These are phyloP conservation scores for Kwoniella heveanensis DNA, from an alignment of 768 basidiomycete species.

Conservation along the genomic window DNA sequence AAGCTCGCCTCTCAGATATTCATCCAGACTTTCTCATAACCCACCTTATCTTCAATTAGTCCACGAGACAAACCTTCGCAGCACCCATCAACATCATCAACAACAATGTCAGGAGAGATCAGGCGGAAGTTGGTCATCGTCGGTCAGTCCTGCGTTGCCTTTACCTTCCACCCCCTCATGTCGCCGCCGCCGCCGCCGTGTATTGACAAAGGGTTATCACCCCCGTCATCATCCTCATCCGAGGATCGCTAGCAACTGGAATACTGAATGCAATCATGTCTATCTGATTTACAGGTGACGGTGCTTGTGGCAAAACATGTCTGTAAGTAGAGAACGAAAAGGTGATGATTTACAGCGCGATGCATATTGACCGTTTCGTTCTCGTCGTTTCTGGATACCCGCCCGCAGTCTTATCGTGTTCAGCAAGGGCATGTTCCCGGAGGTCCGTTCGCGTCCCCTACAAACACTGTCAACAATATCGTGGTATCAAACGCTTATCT, in stretches of 20 bases:
- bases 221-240: no score
- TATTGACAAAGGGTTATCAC: slow-evolving; percentile 1
- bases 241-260: no score
- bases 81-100: slow-evolving; percentile 6
- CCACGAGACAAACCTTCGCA: neutral
- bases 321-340: slow-evolving; percentile 32
- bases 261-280: no score
- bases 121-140: slow-evolving; percentile 98
- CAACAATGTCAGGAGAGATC: slow-evolving; percentile 81
- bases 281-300: slow-evolving; percentile 66
- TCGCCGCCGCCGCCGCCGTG: no score
- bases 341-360: no score
- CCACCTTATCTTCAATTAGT: no score
- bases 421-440: slow-evolving; percentile 56
- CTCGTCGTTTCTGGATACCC: neutral
- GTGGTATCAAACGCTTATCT: neutral
- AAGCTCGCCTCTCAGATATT: neutral
- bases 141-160: slow-evolving; percentile 59
- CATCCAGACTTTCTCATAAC: neutral
- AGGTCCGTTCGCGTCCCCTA: slow-evolving; percentile 32
- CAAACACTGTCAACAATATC: neutral
- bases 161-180: no score
- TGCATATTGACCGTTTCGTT: slow-evolving; percentile 8
- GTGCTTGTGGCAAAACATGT: slow-evolving; percentile 86
- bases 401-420: slow-evolving; percentile 44